Percentiles rank a stretch among this genome's conserved stretches.
These are phyloP conservation scores for Tylopilus rubrobrunneus DNA, from an alignment of 768 basidiomycete genomes.

Conservation along the genomic window DNA sequence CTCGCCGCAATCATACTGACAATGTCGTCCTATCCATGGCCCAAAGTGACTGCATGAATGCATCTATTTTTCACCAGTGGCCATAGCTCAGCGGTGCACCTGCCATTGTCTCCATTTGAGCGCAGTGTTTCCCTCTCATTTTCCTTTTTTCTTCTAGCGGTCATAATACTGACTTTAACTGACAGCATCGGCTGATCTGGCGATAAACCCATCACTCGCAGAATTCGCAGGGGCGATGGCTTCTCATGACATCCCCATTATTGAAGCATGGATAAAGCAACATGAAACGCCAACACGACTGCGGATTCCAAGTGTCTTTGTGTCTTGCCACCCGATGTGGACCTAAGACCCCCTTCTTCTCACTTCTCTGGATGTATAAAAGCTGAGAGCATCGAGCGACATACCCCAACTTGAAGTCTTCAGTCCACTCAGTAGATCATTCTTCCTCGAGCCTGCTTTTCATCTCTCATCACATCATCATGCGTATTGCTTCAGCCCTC, in stretches of 20 bases:
- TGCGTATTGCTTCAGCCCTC: slow-evolving; percentile 6
- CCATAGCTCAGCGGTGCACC: neutral
- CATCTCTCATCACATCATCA: slow-evolving; percentile 5
- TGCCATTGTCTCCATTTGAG: no score
- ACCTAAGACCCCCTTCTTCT: neutral
- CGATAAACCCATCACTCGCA: neutral
- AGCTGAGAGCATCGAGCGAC: neutral
- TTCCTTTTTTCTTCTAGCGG: no score
- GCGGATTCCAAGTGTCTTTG: slow-evolving; percentile 1
- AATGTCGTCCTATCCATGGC: neutral
- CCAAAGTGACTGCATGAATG: neutral
- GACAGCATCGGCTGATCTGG: no score
- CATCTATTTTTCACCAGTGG: neutral
- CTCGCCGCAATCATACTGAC: neutral
- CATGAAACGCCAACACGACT: neutral
- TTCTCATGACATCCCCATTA: neutral
- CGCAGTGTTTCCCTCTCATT: no score
- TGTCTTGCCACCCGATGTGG: no score
- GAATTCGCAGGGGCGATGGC: neutral
- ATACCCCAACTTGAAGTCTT: neutral
- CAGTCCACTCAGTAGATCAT: neutral
- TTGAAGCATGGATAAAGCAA: neutral
- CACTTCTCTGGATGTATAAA: slow-evolving; percentile 6
- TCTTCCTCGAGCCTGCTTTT: neutral
- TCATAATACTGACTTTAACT: no score